Percentiles rank a stretch among this genome's conserved stretches.
These are phyloP conservation scores for Mitragyna speciosa DNA, from an alignment of 257 asterid species.

Conservation along the genomic window DNA sequence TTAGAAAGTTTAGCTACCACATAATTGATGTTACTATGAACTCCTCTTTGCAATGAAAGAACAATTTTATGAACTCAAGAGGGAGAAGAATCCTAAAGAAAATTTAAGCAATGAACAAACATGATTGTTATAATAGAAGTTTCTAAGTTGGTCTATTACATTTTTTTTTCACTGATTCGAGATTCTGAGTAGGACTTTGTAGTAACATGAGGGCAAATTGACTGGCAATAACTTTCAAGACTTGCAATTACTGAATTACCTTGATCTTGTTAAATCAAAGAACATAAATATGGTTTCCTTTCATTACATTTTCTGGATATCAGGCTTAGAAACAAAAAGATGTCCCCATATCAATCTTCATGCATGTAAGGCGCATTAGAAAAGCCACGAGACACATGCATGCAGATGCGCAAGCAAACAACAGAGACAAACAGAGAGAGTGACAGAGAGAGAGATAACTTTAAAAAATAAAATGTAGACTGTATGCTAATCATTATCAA, in stretches of 20 bases:
- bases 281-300: too few species aligned
- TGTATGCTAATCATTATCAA: not conserved
- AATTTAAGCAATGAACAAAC: not conserved
- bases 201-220: not conserved
- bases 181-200: not conserved
- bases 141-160: not conserved
- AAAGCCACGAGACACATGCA: too few species aligned
- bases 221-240: not conserved
- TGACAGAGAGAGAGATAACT: not conserved
- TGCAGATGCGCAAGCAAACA: too few species aligned
- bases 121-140: not conserved
- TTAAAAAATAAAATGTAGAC: not conserved
- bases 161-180: not conserved
- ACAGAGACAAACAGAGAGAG: too few species aligned
- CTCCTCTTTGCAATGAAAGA: too few species aligned
- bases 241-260: not conserved
- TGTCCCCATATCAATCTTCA: not conserved
- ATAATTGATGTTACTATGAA: too few species aligned
- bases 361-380: not conserved
- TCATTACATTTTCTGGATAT: too few species aligned
- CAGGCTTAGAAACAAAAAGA: not conserved
- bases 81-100: not conserved
- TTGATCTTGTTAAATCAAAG: not conserved
- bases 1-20: not conserved
- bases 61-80: not conserved